Percentiles rank a stretch among this genome's conserved stretches.
Evolutionary conservation across 2,329 filamentous ascomycete genomes (phyloP).

Genomic region (Claviceps maximensis): DNA sequence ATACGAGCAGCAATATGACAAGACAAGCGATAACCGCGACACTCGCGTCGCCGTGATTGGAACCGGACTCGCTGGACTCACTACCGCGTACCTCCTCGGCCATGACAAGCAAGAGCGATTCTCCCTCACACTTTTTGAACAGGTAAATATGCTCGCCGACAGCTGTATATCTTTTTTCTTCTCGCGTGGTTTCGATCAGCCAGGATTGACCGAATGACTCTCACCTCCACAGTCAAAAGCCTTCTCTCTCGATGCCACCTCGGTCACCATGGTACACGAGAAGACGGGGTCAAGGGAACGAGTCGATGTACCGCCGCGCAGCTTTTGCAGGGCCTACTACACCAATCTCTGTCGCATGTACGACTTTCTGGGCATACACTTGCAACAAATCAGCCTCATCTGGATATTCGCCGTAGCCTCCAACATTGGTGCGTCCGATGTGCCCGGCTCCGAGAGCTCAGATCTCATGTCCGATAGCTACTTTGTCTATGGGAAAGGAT

Average conservation of each 20-base stretch:
- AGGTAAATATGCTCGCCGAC: constrained; percentile 12
- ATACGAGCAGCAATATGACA: background rate
- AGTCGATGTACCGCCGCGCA: constrained; percentile 27
- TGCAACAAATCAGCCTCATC: constrained; percentile 36
- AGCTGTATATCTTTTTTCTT: too few species aligned
- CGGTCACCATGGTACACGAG: constrained; percentile 21
- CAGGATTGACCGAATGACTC: background rate
- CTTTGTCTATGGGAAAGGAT: constrained; percentile 41
- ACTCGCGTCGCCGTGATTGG: constrained; percentile 19
- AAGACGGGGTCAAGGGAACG: constrained; percentile 18
- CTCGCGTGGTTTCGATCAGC: too few species aligned
- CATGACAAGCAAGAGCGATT: constrained; percentile 18
- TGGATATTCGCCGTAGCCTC: constrained; percentile 33
- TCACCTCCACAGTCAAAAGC: constrained; percentile 14
- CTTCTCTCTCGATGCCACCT: constrained; percentile 26
- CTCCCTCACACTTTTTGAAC: constrained; percentile 23
- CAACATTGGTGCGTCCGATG: constrained; percentile 2
- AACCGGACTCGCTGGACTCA: constrained; percentile 24
- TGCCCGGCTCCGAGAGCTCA: constrained; percentile 3
- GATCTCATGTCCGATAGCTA: constrained; percentile 22
- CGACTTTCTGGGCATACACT: constrained; percentile 35
- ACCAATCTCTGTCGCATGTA: constrained; percentile 43
- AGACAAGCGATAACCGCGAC: background rate
- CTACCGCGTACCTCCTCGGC: constrained; percentile 22
- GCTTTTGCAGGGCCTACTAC: constrained; percentile 33